Percentiles rank a stretch among this genome's conserved stretches.
These are phyloP conservation scores for Wallacemonas rigidus DNA, from an alignment of 208 protist species.

Conservation along the genomic window DNA sequence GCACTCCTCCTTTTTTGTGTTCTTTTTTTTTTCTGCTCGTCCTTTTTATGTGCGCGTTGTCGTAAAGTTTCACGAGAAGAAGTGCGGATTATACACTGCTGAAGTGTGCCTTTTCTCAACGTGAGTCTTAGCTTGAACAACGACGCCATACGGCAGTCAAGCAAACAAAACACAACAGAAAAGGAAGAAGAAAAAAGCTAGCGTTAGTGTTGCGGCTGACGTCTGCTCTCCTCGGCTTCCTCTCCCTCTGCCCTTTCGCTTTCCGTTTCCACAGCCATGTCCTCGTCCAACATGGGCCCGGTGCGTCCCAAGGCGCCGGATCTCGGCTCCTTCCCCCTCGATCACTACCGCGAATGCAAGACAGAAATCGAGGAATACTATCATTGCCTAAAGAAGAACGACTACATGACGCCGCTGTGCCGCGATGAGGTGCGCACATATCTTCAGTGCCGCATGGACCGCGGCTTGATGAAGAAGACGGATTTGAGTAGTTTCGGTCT, in stretches of 20 bases:
- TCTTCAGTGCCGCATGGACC: constrained; percentile 87
- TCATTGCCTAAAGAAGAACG: constrained; percentile 74
- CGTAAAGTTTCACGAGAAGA: not conserved
- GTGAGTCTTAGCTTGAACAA: too few species aligned
- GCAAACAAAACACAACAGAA: not conserved
- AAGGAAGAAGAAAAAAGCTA: not conserved
- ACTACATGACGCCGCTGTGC: constrained; percentile 86
- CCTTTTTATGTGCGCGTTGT: too few species aligned
- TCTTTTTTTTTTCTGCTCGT: not conserved
- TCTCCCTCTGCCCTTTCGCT: not conserved
- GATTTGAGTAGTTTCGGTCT: constrained; percentile 77
- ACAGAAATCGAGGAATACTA: constrained; percentile 81
- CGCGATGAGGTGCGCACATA: constrained; percentile 74
- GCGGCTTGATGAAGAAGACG: constrained; percentile 81
- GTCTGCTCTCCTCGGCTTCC: not conserved
- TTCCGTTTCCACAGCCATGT: not conserved
- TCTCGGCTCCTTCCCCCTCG: constrained; percentile 87
- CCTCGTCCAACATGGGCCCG: constrained; percentile 44
- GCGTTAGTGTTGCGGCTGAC: too few species aligned
- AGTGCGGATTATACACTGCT: not conserved
- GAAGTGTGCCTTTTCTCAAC: too few species aligned
- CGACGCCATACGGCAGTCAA: too few species aligned
- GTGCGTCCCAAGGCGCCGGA: constrained; percentile 75
- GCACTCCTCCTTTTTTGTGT: constrained; percentile 16
- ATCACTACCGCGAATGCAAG: constrained; percentile 91